Evolutionary conservation across 352 stramenopile genomes (phyloP).

Genomic region (Phytophthora europaea): DNA sequence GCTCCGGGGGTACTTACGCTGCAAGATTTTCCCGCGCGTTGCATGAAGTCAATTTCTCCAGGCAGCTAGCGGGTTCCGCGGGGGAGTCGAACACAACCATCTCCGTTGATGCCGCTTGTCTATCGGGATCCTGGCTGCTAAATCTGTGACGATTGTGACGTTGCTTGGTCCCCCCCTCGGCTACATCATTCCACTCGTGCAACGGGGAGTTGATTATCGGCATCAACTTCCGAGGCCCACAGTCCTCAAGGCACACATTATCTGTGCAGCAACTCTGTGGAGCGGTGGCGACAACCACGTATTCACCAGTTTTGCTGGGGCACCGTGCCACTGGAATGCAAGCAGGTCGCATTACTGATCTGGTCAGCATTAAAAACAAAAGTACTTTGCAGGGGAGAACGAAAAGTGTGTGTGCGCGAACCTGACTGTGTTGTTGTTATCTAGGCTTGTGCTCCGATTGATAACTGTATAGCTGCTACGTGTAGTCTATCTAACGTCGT

Average conservation of each 20-base stretch:
- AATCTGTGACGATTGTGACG: slow-evolving; percentile 48
- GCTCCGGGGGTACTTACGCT: not conserved
- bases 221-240: slow-evolving; percentile 43
- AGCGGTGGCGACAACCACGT: slow-evolving; percentile 15
- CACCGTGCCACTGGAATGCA: not conserved
- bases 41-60: not conserved
- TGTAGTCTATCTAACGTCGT: no score
- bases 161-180: slow-evolving; percentile 58
- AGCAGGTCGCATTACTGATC: slow-evolving; percentile 27
- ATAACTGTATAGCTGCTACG: no score
- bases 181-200: slow-evolving; percentile 48
- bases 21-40: not conserved
- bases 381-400: no score
- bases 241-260: slow-evolving; percentile 23
- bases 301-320: slow-evolving; percentile 16
- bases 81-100: slow-evolving; percentile 25
- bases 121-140: slow-evolving; percentile 1
- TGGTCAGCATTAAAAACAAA: no score
- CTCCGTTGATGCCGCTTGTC: slow-evolving; percentile 32
- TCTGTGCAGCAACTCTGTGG: slow-evolving; percentile 31
- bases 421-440: no score
- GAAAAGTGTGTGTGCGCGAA: no score
- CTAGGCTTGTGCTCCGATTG: no score
- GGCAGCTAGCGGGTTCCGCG: not conserved
- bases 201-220: slow-evolving; percentile 32